phyloP scores from a whole-genome alignment of 148 eudicot genomes.

The Amaranthus hypochondriacus region DNA sequence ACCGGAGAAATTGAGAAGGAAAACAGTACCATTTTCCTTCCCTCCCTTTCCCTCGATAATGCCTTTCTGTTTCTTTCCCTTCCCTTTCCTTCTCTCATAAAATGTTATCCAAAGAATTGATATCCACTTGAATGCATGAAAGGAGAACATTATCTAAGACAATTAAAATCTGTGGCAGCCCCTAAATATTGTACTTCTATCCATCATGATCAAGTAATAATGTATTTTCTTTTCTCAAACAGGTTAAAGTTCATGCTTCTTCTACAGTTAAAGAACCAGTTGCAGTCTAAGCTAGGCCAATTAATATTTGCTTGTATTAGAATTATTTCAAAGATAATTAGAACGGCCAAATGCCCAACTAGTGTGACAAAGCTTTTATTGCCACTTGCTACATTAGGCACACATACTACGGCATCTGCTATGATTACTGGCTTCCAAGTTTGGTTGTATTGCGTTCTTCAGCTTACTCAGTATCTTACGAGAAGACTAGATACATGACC shows the following conservation, averaged over 20 bases:
- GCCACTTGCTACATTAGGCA: not conserved
- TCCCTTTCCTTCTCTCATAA: too few species aligned
- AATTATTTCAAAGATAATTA: constrained; percentile 11
- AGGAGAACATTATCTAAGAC: too few species aligned
- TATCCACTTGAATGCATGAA: too few species aligned
- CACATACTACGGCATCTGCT: not conserved
- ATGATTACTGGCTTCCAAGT: constrained; percentile 18
- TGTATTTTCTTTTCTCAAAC: constrained; percentile 19
- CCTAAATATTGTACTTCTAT: too few species aligned
- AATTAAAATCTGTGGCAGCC: too few species aligned
- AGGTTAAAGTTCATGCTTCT: constrained; percentile 62
- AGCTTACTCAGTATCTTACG: constrained; percentile 21
- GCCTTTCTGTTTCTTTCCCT: too few species aligned
- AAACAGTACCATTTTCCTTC: too few species aligned
- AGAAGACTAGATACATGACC: constrained; percentile 6
- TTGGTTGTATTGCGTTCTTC: constrained; percentile 40
- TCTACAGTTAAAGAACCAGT: constrained; percentile 64
- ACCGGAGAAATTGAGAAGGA: too few species aligned
- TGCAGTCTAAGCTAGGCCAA: constrained; percentile 49
- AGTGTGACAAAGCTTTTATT: not conserved
- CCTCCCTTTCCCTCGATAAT: too few species aligned
- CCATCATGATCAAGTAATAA: too few species aligned
- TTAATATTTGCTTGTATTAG: constrained; percentile 27
- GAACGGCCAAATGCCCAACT: not conserved
- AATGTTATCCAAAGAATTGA: too few species aligned